Percentiles rank a stretch among this genome's conserved stretches.
phyloP scores from a whole-genome alignment of 768 basidiomycete species.

The Nevesoporus exiguus region DNA sequence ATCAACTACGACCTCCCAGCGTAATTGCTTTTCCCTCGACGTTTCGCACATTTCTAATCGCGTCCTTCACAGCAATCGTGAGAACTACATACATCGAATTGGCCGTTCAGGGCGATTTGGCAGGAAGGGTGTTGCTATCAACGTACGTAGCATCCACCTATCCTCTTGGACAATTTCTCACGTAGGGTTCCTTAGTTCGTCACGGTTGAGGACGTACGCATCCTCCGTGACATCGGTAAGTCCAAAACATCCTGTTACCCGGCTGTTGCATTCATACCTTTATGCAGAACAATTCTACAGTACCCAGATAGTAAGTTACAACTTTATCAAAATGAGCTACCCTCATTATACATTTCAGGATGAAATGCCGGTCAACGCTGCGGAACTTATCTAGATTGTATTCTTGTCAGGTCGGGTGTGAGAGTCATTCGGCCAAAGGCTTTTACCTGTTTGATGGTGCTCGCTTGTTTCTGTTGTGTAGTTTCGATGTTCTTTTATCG shows the following conservation, averaged over 20 bases:
- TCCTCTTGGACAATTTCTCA: conserved; percentile 12
- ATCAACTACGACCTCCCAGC: conserved; percentile 96
- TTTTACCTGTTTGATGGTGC: conserved; percentile 2
- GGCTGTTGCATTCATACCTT: conserved; percentile 10
- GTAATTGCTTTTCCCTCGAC: conserved; percentile 42
- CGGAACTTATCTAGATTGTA: conserved; percentile 78
- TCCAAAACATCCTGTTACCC: conserved; percentile 5
- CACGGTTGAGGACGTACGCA: conserved; percentile 93
- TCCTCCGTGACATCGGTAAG: conserved; percentile 94
- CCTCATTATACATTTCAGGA: conserved; percentile 53
- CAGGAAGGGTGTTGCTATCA: conserved; percentile 98
- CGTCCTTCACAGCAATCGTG: conserved; percentile 65
- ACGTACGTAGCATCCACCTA: conserved; percentile 51
- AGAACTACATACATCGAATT: conserved; percentile 99
- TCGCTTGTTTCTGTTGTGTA: conserved; percentile 17
- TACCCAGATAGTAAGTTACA: conserved; percentile 74
- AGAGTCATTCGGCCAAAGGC: conserved; percentile 1
- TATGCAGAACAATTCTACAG: conserved; percentile 89
- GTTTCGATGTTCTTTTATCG: conserved; percentile 12
- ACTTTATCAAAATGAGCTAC: neutral
- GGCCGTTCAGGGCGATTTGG: conserved; percentile 99
- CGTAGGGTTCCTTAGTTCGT: conserved; percentile 58
- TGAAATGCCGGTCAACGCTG: conserved; percentile 99
- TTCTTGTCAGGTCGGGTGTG: neutral
- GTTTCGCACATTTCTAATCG: conserved; percentile 12